Percentiles rank a stretch among this genome's conserved stretches.
Conservation (phyloP, 164 flowering plant genomes). For the Pachysandra terminalis region DNA sequence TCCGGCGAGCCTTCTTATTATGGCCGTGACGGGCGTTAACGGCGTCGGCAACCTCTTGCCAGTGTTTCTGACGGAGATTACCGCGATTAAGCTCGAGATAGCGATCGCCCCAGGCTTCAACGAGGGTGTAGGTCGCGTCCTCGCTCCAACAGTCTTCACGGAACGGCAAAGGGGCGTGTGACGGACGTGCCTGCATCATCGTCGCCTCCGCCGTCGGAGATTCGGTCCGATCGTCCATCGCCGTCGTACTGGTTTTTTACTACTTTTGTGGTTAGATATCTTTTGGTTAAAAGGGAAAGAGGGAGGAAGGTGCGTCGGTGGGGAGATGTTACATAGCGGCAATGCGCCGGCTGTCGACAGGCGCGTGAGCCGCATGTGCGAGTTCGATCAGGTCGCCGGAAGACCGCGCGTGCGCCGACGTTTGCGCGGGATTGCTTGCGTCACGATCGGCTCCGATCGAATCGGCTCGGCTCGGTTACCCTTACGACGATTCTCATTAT, state of each 20-base stretch:
- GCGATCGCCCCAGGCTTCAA: slow-evolving; percentile 84
- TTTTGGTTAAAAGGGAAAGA: slow-evolving; percentile 1
- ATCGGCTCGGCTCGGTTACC: slow-evolving; percentile 18
- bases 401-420: slow-evolving; percentile 26
- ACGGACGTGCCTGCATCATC: not conserved
- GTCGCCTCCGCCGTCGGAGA: slow-evolving; percentile 1
- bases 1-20: slow-evolving; percentile 56
- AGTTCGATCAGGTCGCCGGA: slow-evolving; percentile 36
- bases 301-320: not conserved
- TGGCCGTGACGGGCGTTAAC: slow-evolving; percentile 69
- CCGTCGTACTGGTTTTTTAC: too few species aligned
- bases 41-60: slow-evolving; percentile 88
- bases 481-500: not conserved
- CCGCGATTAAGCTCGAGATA: slow-evolving; percentile 78
- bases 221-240: too few species aligned
- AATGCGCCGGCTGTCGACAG: slow-evolving; percentile 29
- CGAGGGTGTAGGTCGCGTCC: slow-evolving; percentile 67
- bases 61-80: slow-evolving; percentile 83
- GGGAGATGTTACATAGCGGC: slow-evolving; percentile 18
- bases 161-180: slow-evolving; percentile 27
- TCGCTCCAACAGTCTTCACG: slow-evolving; percentile 97
- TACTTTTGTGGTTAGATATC: too few species aligned
- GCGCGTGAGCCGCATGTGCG: slow-evolving; percentile 34
- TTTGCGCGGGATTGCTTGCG: slow-evolving; percentile 17
- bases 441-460: slow-evolving; percentile 18